Evolutionary conservation across 306 rosid species (phyloP).

Genomic region (Begonia fuchsioides): DNA sequence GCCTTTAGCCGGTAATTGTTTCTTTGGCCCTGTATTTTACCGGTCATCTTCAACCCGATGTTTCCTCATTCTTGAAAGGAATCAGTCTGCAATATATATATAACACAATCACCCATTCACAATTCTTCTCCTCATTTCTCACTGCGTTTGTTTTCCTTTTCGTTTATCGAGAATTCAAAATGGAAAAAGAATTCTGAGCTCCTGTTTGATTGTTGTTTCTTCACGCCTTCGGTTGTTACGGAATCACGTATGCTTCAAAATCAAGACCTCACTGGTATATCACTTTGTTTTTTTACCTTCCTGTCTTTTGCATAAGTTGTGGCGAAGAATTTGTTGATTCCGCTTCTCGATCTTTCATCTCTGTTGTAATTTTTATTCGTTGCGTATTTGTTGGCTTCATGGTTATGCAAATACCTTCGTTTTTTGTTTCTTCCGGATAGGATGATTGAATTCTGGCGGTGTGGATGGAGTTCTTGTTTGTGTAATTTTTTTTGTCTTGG

Average conservation of each 20-base stretch:
- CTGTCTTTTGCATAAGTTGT: slow-evolving; percentile 7
- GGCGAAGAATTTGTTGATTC: slow-evolving; percentile 20
- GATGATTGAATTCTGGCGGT: slow-evolving; percentile 35
- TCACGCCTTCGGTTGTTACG: slow-evolving; percentile 26
- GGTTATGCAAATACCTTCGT: slow-evolving; percentile 15
- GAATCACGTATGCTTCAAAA: slow-evolving; percentile 18
- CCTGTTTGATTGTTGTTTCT: slow-evolving; percentile 8
- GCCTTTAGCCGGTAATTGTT: background rate
- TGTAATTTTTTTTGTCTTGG: too few relatives aligned
- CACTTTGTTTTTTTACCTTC: slow-evolving; percentile 5
- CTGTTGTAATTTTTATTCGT: slow-evolving; percentile 14
- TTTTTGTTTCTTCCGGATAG: slow-evolving; percentile 8
- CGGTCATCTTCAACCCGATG: background rate
- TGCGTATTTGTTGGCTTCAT: slow-evolving; percentile 30
- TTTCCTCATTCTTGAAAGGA: background rate
- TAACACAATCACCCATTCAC: too few relatives aligned
- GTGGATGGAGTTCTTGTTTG: slow-evolving; percentile 24
- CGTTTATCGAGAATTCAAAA: slow-evolving; percentile 26
- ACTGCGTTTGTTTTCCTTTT: slow-evolving; percentile 15
- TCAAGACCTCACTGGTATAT: slow-evolving; percentile 1
- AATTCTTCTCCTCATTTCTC: background rate
- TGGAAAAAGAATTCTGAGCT: background rate
- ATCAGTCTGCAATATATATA: too few relatives aligned
- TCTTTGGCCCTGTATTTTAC: background rate
- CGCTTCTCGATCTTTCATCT: slow-evolving; percentile 39